These are phyloP conservation scores for Maudiozyma saulgeensis DNA, from an alignment of 805 yeast species.

Conservation along the genomic window DNA sequence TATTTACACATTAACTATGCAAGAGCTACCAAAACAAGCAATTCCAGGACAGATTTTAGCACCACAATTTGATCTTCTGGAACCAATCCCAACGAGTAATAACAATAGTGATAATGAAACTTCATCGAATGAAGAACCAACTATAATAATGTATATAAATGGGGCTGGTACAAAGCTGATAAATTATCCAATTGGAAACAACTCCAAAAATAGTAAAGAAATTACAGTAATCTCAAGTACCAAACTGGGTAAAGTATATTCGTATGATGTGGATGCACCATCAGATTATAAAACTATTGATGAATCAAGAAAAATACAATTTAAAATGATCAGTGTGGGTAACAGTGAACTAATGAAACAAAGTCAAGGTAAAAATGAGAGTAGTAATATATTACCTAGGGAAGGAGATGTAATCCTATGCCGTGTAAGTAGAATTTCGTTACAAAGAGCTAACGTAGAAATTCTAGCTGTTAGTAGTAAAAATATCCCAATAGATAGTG, in stretches of 20 bases:
- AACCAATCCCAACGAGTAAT: not conserved
- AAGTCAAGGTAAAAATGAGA: not conserved
- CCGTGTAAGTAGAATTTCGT: slow-evolving; percentile 55
- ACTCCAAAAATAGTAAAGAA: slow-evolving; percentile 24
- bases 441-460: slow-evolving; percentile 69
- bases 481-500: slow-evolving; percentile 48
- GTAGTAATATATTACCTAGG: slow-evolving; percentile 38
- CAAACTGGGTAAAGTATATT: slow-evolving; percentile 46
- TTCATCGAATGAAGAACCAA: slow-evolving; percentile 1
- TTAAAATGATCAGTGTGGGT: slow-evolving; percentile 4
- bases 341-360: not conserved
- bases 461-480: slow-evolving; percentile 60
- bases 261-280: slow-evolving; percentile 19
- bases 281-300: slow-evolving; percentile 6
- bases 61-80: slow-evolving; percentile 38
- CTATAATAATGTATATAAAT: slow-evolving; percentile 34
- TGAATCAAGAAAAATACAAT: slow-evolving; percentile 8
- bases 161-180: slow-evolving; percentile 59
- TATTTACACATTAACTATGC: not conserved
- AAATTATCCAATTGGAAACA: slow-evolving; percentile 26
- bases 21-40: slow-evolving; percentile 35
- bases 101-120: not conserved
- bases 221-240: slow-evolving; percentile 47
- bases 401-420: slow-evolving; percentile 80
- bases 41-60: slow-evolving; percentile 79